Base-by-base conservation (phyloP, 1,284 basidiomycete genomes). In the Psilocybe mexicana region DNA sequence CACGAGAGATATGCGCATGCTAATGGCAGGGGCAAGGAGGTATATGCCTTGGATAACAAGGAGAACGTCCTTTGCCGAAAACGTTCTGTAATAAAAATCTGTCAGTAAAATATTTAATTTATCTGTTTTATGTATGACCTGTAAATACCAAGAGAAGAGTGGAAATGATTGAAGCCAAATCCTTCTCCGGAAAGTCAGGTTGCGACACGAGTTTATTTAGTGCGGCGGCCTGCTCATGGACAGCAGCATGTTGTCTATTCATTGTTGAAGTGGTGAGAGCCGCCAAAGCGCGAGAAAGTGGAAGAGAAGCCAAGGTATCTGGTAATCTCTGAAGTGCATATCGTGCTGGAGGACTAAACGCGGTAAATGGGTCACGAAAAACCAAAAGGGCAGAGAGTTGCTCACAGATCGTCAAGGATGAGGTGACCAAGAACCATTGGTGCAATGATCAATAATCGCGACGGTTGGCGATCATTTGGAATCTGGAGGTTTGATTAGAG, bases 361-460 rank as follows among this genome's bases (percentile, higher is more conserved):
- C n/a, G 25, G 12, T 12, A 43, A 43, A 42, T 45, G 18, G n/a
- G 42, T 23, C 8, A 44, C 14, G 6, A 8, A 11, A 28, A 52
- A 12, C 58, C 58, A 51, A 35, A 55, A 30, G 52, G 63, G 47
- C 44, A 33, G 33, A 23, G 10, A 26, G 59, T 38, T 40, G 73
- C 84, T 64, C 65, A 86, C 87, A 85, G 65, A 55, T 87, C 76
- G 62, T 88, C 81, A 30, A 78, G 55, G 38, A 85, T 83, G 47
- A 88, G 74, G 70, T 88, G 86, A 6, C 80, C 76, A 6, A 90
- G 76, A 6, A 86, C 80, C 24, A 89, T 70, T 23, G 86, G 86
- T 2, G 77, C 78, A 6, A 79, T 75, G 25, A 86, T 63, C 25
- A 86, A 71, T 23, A 88, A 65, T 35, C 84, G 77, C 23, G 76